Evolutionary conservation across 805 yeast genomes (phyloP), one percentile per base, ranked within the genome.

Genomic region (Kockiozyma suomiensis): DNA sequence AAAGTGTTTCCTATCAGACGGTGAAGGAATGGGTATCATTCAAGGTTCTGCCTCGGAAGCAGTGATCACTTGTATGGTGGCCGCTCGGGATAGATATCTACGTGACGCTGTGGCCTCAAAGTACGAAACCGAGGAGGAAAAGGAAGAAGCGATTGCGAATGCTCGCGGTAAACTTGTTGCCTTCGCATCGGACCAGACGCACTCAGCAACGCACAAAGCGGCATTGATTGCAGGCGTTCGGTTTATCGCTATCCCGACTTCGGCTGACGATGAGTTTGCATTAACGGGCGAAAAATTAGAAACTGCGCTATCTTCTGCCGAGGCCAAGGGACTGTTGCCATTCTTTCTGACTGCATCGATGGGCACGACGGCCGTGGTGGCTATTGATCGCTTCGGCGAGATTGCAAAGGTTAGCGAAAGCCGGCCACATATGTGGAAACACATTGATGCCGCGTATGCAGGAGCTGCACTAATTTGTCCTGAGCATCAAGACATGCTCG

Each of bases 1-100:
- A 3, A 43, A 57, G 13, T 33, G 43, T 10, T 66, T 66, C 43
- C 41, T 64, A 23, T 66, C 69, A 13, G 47, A 41, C n/a, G 64
- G 62, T 15, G 58, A 40, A 8, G 69, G 69, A n/a, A 68, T 69
- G 10, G 69, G 69, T n/a, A 69, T 66, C 19, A 66, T 66, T 38
- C 69, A 66, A 26, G 69, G 69, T 10, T 61, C 68, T 0, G 69
- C 69, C 2, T 66, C 69, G 19, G 69, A 66, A 47, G 68, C 69
- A 2, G 61, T 60, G 8, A 58, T 64, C 17, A 59, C 62, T 3
- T 59, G 60, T n/a, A 60, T 66, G 69, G 56, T 66, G 19, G 69
- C 69, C 15, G 69, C 69, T 12, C 49, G 69, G 38, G 69, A 66
- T 42, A 50, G 69, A 38, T 66, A 59, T 35, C 38, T 66, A 32